Evolutionary conservation across 495 filamentous ascomycete genomes (phyloP).

Genomic region (Chaetomium tenue): DNA sequence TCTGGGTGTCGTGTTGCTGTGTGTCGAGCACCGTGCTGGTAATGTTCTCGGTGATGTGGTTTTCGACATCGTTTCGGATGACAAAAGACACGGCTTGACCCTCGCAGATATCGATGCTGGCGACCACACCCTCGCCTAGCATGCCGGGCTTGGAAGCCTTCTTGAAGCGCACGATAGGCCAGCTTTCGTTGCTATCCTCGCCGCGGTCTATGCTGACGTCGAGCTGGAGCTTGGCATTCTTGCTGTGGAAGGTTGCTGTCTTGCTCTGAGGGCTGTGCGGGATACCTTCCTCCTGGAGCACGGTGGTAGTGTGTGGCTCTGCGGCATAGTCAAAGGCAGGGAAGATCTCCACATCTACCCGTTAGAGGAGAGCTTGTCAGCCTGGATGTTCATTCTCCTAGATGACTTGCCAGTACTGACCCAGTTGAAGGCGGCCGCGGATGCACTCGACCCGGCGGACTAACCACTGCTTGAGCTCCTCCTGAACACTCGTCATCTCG

Average conservation of each 20-base stretch:
- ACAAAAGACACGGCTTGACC: conserved; percentile 67
- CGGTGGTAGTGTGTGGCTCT: conserved; percentile 54
- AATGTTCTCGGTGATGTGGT: conserved; percentile 53
- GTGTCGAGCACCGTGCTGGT: conserved; percentile 53
- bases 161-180: conserved; percentile 50
- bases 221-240: conserved; percentile 57
- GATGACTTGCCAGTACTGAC: conserved; percentile 25
- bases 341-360: conserved; percentile 61
- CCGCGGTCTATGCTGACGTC: conserved; percentile 62
- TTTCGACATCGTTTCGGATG: conserved; percentile 55
- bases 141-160: conserved; percentile 52
- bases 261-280: conserved; percentile 49
- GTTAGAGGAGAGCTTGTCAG: neutral
- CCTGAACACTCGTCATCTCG: conserved; percentile 49
- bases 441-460: conserved; percentile 70
- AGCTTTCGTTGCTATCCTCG: conserved; percentile 47
- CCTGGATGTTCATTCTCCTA: neutral
- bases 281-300: conserved; percentile 43
- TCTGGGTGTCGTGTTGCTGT: conserved; percentile 63
- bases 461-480: conserved; percentile 58
- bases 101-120: conserved; percentile 55
- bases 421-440: conserved; percentile 57
- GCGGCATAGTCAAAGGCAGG: conserved; percentile 68
- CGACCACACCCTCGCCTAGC: conserved; percentile 59
- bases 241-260: conserved; percentile 60